Evolutionary conservation across 169 alveolate species (phyloP).

Genomic region (Cryptosporidium ubiquitum): DNA sequence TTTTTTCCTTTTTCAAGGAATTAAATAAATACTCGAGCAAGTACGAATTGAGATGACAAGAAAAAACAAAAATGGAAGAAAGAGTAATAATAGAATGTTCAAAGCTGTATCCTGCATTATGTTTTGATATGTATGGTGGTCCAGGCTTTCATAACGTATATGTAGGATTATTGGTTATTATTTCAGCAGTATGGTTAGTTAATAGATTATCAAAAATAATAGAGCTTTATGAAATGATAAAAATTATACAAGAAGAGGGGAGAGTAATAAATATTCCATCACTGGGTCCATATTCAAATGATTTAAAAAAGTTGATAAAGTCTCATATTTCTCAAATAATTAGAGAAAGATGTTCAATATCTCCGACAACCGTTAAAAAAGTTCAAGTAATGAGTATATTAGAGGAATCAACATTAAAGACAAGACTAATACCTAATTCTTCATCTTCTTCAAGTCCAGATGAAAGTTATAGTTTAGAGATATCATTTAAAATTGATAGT

Average conservation of each 20-base stretch:
- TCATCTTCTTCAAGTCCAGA: conserved; percentile 73
- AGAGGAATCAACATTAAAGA: conserved; percentile 36
- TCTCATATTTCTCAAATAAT: conserved; percentile 44
- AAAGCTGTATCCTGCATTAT: conserved; percentile 31
- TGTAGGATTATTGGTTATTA: conserved; percentile 1
- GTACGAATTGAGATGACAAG: neutral
- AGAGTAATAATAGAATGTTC: conserved; percentile 14
- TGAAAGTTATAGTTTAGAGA: conserved; percentile 44
- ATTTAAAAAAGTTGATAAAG: conserved; percentile 34
- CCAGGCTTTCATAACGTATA: conserved; percentile 60
- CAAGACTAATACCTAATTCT: conserved; percentile 46
- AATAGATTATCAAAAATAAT: conserved; percentile 20
- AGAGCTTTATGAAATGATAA: conserved; percentile 49
- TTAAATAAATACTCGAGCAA: neutral
- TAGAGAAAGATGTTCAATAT: conserved; percentile 54
- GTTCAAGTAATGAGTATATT: neutral
- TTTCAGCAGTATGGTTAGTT: neutral
- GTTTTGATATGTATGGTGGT: conserved; percentile 51
- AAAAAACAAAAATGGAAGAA: neutral
- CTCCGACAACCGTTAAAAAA: conserved; percentile 25
- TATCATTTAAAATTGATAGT: conserved; percentile 49
- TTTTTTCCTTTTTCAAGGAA: neutral
- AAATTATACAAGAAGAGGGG: conserved; percentile 43
- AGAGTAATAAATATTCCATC: conserved; percentile 29
- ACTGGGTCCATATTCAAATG: conserved; percentile 66